Conservation (phyloP, 805 yeast genomes). For the Yarrowia sp. region DNA sequence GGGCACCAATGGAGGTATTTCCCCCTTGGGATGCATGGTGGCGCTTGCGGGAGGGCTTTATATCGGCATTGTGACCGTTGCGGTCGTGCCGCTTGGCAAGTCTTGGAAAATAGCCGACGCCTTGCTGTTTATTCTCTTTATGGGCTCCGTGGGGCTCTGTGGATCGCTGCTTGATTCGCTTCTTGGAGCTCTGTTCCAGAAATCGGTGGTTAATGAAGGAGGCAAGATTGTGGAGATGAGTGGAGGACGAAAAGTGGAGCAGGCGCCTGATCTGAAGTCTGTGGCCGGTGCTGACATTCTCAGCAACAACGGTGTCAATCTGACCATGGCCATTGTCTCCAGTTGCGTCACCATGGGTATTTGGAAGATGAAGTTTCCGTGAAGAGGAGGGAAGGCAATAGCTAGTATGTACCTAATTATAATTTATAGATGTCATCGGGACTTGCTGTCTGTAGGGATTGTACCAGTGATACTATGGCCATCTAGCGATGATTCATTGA, state of each 20-base stretch:
- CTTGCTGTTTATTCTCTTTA: conserved; percentile 45
- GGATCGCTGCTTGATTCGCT: conserved; percentile 55
- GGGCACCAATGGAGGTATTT: conserved; percentile 59
- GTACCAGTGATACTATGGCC: too few relatives aligned
- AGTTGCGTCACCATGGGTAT: conserved; percentile 48
- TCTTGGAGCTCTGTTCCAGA: conserved; percentile 54
- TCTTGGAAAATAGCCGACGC: conserved; percentile 41
- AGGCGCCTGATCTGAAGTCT: conserved; percentile 43
- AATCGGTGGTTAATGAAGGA: conserved; percentile 49
- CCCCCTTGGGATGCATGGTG: conserved; percentile 51
- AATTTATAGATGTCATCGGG: conserved; percentile 7
- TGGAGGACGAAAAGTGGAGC: conserved; percentile 44
- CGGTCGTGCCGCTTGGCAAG: conserved; percentile 44
- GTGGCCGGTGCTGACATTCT: conserved; percentile 51
- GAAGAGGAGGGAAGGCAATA: background rate
- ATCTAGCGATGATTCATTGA: too few relatives aligned
- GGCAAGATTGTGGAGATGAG: conserved; percentile 52
- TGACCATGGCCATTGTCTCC: conserved; percentile 50
- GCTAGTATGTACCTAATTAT: background rate
- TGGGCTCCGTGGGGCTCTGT: conserved; percentile 50
- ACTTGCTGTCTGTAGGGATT: too few relatives aligned
- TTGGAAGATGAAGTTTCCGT: conserved; percentile 41
- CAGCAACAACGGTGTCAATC: conserved; percentile 54
- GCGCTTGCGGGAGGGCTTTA: conserved; percentile 52
- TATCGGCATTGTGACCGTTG: conserved; percentile 49